These are phyloP conservation scores for Ceratobasidium sp. DNA, from an alignment of 1,284 basidiomycete genomes.

Conservation along the genomic window DNA sequence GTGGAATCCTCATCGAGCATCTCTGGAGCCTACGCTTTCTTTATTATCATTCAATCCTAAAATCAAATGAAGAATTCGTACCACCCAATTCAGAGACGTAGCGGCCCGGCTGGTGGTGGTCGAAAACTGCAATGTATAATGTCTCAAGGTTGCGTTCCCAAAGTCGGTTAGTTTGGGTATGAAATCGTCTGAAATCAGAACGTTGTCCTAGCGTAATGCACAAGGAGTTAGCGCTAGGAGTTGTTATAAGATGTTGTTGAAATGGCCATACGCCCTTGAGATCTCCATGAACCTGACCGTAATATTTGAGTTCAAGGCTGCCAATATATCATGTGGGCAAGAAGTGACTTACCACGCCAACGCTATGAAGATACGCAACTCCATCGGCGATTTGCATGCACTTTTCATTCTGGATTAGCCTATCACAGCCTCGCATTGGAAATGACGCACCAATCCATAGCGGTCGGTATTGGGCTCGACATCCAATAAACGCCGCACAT, in stretches of 20 bases:
- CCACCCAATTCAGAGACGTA: not conserved
- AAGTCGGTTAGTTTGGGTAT: slow-evolving; percentile 7
- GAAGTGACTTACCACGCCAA: not conserved
- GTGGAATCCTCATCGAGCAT: not conserved
- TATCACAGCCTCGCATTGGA: too few relatives aligned
- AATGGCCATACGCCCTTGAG: too few relatives aligned
- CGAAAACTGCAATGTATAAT: not conserved
- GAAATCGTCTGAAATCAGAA: not conserved
- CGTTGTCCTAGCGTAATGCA: not conserved
- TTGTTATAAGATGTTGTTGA: too few relatives aligned
- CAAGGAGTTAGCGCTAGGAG: too few relatives aligned
- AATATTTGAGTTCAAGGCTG: too few relatives aligned
- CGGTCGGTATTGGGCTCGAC: too few relatives aligned
- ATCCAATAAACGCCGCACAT: too few relatives aligned
- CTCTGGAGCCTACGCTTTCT: not conserved
- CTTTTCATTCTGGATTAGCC: too few relatives aligned
- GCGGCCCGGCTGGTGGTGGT: not conserved
- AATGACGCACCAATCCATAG: too few relatives aligned
- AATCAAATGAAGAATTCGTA: not conserved
- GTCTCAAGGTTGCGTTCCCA: not conserved
- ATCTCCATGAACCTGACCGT: too few relatives aligned
- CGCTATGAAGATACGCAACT: not conserved
- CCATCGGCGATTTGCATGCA: not conserved
- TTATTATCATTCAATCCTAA: too few relatives aligned
- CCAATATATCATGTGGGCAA: too few relatives aligned